A percentile compares a stretch with the other conserved stretches of the same genome.
These are phyloP conservation scores for Paxillus involutus DNA, from an alignment of 768 basidiomycete species.

Conservation along the genomic window DNA sequence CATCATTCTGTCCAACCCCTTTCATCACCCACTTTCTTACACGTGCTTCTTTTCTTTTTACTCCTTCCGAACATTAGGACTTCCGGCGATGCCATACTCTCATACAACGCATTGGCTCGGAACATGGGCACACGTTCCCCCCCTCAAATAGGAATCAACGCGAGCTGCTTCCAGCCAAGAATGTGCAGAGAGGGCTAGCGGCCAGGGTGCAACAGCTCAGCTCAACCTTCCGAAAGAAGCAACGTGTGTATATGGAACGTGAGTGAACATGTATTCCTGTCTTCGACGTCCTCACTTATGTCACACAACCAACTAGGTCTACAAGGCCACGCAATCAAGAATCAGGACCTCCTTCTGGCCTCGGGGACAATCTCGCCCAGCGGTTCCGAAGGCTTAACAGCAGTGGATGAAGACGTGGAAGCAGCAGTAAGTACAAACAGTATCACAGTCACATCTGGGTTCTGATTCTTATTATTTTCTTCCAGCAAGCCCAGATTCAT, in stretches of 20 bases:
- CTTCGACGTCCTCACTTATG: conserved; percentile 13
- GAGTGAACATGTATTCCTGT: conserved; percentile 35
- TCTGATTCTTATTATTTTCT: conserved; percentile 5
- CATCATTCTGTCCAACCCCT: conserved; percentile 21
- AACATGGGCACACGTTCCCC: conserved; percentile 63
- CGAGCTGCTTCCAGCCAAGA: conserved; percentile 74
- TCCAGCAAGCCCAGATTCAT: conserved; percentile 33
- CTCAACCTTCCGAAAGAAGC: conserved; percentile 93
- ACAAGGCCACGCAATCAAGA: conserved; percentile 97
- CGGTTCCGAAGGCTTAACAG: conserved; percentile 79
- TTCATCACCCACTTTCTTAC: conserved; percentile 5
- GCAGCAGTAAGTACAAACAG: conserved; percentile 63
- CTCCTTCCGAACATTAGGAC: conserved; percentile 25
- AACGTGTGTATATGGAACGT: conserved; percentile 98
- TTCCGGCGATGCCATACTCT: conserved; percentile 43
- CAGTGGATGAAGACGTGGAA: conserved; percentile 87
- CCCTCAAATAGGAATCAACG: conserved; percentile 47
- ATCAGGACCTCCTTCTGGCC: conserved; percentile 90
- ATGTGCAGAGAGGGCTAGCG: conserved; percentile 95
- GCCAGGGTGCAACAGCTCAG: conserved; percentile 94
- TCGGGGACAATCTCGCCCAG: conserved; percentile 82
- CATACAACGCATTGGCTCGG: conserved; percentile 68
- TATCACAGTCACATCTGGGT: conserved; percentile 14
- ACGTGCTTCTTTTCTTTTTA: conserved; percentile 7
- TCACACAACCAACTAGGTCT: conserved; percentile 55